Base-by-base conservation (phyloP, 108 stramenopile genomes). In the Conticribra guillardii region DNA sequence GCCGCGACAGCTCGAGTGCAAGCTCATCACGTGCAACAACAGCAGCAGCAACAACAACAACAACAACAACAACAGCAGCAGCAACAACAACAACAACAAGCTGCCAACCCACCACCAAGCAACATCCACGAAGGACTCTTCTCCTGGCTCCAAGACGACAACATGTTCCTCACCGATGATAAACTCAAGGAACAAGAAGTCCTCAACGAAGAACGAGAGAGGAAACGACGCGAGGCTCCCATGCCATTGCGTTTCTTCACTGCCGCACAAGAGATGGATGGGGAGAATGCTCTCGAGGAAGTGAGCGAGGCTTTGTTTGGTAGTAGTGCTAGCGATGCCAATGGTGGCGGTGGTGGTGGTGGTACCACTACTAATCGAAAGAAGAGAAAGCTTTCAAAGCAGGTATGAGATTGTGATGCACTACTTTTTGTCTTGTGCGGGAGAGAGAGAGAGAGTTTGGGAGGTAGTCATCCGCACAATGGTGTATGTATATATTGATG, bases 181-280 rank as follows among this genome's bases (percentile, higher is more conserved):
- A 49, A 76, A 53, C 24, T 76, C n/a, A 46, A 76, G 31, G 74
- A 67, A 28, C 74, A 76, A 53, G 48, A 75, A 53, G 57, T 19
- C 2, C 34, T 52, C 45, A 23, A 66, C 27, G 55, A 37, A 16
- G 65, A 61, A 37, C 26, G 30, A 26, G 59, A 75, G 34, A 22
- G 64, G n/a, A 34, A 52, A 54, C 21, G 3, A 15, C 51, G 53
- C 0, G 52, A 75, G 28, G 74, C 59, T 32, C 74, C 74, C 45
- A 75, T 75, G 74, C 74, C 74, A n/a, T 17, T 67, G 14, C 37
- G 66, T 19, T 67, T 75, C 34, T 75, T 75, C 30, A 75, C 74
- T 8, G 64, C 57, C 27, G 44, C 45, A 18, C 54, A 57, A 27
- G 67, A 55, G 3, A 46, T 32, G 18, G 73, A 45, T 34, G 64